These are phyloP conservation scores for Termitomyces sp. DNA, from an alignment of 768 basidiomycete genomes.

Conservation along the genomic window DNA sequence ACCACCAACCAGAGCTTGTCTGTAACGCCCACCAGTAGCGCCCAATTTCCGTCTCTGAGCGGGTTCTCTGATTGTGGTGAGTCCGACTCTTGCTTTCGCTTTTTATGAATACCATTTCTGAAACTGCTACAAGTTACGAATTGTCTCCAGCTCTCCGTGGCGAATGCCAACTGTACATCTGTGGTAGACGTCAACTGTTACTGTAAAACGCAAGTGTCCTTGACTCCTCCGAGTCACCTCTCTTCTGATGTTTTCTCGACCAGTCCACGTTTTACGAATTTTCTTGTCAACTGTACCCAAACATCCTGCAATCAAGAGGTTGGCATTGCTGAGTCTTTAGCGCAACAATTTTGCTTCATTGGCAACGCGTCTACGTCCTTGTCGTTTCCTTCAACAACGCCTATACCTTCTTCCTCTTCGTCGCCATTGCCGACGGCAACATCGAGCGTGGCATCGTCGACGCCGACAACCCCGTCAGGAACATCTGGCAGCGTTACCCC, in stretches of 20 bases:
- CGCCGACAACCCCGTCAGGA: constrained; percentile 5
- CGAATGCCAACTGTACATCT: constrained; percentile 36
- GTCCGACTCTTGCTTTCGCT: constrained; percentile 2
- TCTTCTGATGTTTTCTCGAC: constrained; percentile 11
- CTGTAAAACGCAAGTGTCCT: constrained; percentile 31
- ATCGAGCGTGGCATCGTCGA: constrained; percentile 4
- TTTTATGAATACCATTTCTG: background rate
- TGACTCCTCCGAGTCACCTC: background rate
- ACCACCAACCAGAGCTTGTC: constrained; percentile 13
- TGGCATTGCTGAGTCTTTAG: constrained; percentile 34
- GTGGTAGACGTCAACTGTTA: constrained; percentile 46
- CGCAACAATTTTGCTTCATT: constrained; percentile 42
- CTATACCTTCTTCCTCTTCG: constrained; percentile 4
- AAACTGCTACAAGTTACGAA: constrained; percentile 29
- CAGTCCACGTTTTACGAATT: constrained; percentile 27
- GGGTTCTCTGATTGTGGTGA: constrained; percentile 34
- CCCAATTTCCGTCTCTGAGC: constrained; percentile 33
- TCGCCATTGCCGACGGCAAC: background rate
- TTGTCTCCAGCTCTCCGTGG: constrained; percentile 32
- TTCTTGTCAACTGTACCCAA: constrained; percentile 33
- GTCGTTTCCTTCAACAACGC: constrained; percentile 17
- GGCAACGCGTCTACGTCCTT: constrained; percentile 15
- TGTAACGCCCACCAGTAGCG: constrained; percentile 25
- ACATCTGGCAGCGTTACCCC: constrained; percentile 3
- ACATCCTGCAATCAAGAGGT: constrained; percentile 32